Base-by-base conservation (phyloP, 768 basidiomycete species). In the Mycena capillaripes region DNA sequence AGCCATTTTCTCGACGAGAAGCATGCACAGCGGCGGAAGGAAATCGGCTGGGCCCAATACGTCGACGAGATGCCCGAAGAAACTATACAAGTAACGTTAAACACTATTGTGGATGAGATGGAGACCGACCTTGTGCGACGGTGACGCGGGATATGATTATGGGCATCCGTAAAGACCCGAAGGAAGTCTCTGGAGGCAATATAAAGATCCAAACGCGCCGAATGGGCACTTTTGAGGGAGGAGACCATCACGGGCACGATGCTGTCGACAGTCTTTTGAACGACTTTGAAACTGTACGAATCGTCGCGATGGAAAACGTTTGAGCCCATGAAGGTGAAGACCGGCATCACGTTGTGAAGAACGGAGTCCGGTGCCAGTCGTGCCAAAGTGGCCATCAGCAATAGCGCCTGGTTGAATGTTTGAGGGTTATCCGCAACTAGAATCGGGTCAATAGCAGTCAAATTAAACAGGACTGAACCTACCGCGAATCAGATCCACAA, bases 241-340 rank as follows among this genome's bases (percentile, higher is more conserved):
- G 91, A 86, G 11, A 92, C 92, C 91, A 99, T 95, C 34, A 97
- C 94, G 2, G 98, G 97, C 8, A 99, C 93, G 69, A 98, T 96
- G 77, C 90, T 94, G 71, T 97, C 93, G 66, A 99, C 91, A 2
- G 98, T 98, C 96, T 94, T 94, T 80, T 98, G 97, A 2, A 99
- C 95, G 11, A 99, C 97, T 42, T 91, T 91, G 86, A 98, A 97
- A 78, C 95, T 97, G 82, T 97, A 97, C 0, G 93, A 90, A 79
- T 99, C 98, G 75, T 99, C 98, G 56, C 97, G 89, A 78, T 98
- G 97, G 85, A 98, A 95, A 21, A 98, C 92, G 72, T 96, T 97
- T n/a, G 97, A 95, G 23, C 98, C 97, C 96, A 99, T 98, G 84
- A 98, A 99, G 0, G 97, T 98, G 85, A 99, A 99, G 53, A 99